Percentiles rank a stretch among this genome's conserved stretches.
These are phyloP conservation scores for Solanum clarkiae DNA, from an alignment of 257 asterid genomes.

Conservation along the genomic window DNA sequence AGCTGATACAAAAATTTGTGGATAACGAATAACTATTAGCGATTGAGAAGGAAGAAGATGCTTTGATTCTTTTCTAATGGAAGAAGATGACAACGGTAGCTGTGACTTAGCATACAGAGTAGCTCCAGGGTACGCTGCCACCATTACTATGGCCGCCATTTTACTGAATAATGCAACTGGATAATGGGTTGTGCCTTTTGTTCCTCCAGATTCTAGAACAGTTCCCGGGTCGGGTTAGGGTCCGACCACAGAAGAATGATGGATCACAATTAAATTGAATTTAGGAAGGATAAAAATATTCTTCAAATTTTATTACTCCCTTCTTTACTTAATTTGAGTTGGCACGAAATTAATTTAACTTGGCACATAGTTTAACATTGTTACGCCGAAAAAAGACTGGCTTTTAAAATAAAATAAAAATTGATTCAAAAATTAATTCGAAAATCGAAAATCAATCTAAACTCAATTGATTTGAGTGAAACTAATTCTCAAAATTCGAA, in stretches of 20 bases:
- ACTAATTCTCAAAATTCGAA: too few species aligned
- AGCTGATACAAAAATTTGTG: background rate
- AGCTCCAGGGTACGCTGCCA: background rate
- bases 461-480: too few species aligned
- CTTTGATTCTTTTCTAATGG: background rate
- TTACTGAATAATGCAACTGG: background rate
- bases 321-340: too few species aligned
- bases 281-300: too few species aligned
- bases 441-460: too few species aligned
- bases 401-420: too few species aligned
- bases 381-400: too few species aligned
- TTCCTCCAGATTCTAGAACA: background rate
- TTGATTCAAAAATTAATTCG: too few species aligned
- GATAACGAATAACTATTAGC: background rate
- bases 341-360: too few species aligned
- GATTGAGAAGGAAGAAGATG: background rate
- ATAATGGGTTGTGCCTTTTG: background rate
- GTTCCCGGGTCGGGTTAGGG: background rate
- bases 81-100: background rate
- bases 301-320: too few species aligned
- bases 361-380: too few species aligned
- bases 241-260: background rate
- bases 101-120: background rate
- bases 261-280: too few species aligned
- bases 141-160: background rate